Evolutionary conservation across 2,329 filamentous ascomycete genomes (phyloP), one percentile per base, ranked within the genome.

Genomic region (Cladophialophora carrionii): DNA sequence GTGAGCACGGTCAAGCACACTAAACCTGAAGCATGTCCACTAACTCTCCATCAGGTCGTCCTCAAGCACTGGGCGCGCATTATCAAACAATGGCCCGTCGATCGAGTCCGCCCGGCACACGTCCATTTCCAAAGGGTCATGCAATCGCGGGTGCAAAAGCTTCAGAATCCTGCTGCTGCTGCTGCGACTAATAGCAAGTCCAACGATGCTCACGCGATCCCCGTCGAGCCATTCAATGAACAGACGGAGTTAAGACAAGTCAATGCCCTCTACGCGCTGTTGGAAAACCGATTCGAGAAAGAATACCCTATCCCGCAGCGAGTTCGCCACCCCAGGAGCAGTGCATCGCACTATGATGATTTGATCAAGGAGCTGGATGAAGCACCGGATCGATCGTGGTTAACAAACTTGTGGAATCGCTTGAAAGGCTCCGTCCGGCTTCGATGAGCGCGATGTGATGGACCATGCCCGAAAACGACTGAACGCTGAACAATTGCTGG

Each of bases 221-320:
- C 70, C 17, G 69, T 52, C 63, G 69, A 62, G 53, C 66, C 70
- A 17, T 69, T 56, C 51, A 68, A 62, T 70, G 77, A 72, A 24
- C 71, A 68, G 43, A 70, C 71, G 29, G 82, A 84, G 66, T 71
- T 78, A 34, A 74, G 74, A 34, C 79, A 85, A 70, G 75, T 86
- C 61, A 87, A 87, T 70, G 85, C 84, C 4, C 80, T 88, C 1
- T 86, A 84, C 67, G 81, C 83, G 2, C 76, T 88, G n/a, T 76
- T 88, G 2, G 84, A 87, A 69, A 81, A 88, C 72, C 77, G 83
- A 56, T 87, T 86, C 71, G 77, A 75, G 54, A 83, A 81, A 43
- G 72, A 79, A 71, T 85, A 82, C 66, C 82, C 83, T 2, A 68
- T 84, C 1, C 75, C 82, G 1, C 72, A 77, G 22, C 75, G 74